phyloP scores from a whole-genome alignment of 2,329 filamentous ascomycete genomes.

The Rutstroemia sp. region DNA sequence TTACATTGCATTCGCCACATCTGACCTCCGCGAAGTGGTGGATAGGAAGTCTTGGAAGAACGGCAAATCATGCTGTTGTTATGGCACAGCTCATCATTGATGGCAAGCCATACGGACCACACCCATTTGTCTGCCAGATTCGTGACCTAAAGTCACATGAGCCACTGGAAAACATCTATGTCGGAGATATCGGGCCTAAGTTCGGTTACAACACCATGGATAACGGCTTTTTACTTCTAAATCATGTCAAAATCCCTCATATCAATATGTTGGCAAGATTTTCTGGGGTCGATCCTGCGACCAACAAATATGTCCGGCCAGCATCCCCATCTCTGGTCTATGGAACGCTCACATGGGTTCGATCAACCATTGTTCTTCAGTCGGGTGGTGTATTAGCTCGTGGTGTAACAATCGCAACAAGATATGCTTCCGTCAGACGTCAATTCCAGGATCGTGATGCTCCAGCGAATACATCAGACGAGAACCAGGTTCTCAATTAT shows the following conservation, averaged over 20 bases:
- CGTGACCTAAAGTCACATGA: constrained; percentile 62
- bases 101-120: constrained; percentile 64
- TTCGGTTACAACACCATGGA: constrained; percentile 78
- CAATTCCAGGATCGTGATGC: constrained; percentile 73
- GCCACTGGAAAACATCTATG: constrained; percentile 60
- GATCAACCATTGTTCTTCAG: constrained; percentile 66
- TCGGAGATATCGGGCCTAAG: constrained; percentile 76
- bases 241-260: constrained; percentile 68
- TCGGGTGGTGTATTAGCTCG: constrained; percentile 64
- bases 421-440: constrained; percentile 66
- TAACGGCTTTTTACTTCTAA: constrained; percentile 72
- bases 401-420: constrained; percentile 70
- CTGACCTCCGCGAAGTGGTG: constrained; percentile 78
- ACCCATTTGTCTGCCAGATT: constrained; percentile 73
- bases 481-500: constrained; percentile 73
- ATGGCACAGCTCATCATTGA: constrained; percentile 68
- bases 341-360: constrained; percentile 69
- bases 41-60: constrained; percentile 71
- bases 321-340: constrained; percentile 62
- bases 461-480: constrained; percentile 45
- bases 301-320: constrained; percentile 60
- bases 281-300: constrained; percentile 60
- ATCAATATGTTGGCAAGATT: constrained; percentile 67
- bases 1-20: constrained; percentile 65
- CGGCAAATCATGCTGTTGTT: constrained; percentile 70